A percentile compares a stretch with the other conserved stretches of the same genome.
phyloP scores from a whole-genome alignment of 2,329 filamentous ascomycete genomes.

The Paracorniculantispora psalliotae region DNA sequence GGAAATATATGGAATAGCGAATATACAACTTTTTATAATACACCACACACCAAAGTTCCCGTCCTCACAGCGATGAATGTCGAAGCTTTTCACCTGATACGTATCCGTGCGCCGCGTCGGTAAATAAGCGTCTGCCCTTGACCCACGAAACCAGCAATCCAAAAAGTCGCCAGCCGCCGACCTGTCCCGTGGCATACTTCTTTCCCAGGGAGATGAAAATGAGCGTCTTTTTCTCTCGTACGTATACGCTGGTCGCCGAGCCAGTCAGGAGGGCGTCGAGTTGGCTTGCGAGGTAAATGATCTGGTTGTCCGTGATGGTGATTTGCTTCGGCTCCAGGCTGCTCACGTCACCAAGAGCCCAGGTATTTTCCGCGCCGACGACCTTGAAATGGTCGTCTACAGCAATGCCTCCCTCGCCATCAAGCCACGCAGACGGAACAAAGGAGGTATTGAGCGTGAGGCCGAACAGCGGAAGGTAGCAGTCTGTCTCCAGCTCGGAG shows the following conservation, averaged over 20 bases:
- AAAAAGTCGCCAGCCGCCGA: constrained; percentile 29
- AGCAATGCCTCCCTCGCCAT: constrained; percentile 27
- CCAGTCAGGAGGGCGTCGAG: constrained; percentile 24
- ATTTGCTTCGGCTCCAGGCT: constrained; percentile 35
- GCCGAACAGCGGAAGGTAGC: constrained; percentile 43
- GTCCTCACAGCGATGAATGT: constrained; percentile 16
- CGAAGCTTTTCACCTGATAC: constrained; percentile 25
- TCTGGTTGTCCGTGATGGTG: constrained; percentile 28
- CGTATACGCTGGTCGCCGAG: constrained; percentile 15
- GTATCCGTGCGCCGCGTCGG: constrained; percentile 26
- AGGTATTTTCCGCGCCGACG: constrained; percentile 31
- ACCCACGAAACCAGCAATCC: constrained; percentile 27
- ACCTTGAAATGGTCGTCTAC: constrained; percentile 31
- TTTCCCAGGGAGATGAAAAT: constrained; percentile 25
- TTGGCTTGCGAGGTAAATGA: constrained; percentile 27
- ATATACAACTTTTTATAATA: neutral
- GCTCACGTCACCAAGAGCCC: constrained; percentile 39
- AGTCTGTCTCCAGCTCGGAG: constrained; percentile 26
- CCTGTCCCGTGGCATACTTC: constrained; percentile 27
- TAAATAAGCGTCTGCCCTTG: constrained; percentile 30
- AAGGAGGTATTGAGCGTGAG: constrained; percentile 38
- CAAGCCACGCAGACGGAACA: constrained; percentile 29
- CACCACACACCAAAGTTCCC: neutral
- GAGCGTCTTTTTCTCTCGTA: constrained; percentile 23
- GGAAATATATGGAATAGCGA: constrained; percentile 3